Percentiles rank a stretch among this genome's conserved stretches.
Evolutionary conservation across 352 stramenopile genomes (phyloP).

Genomic region (Halophytophthora polymorphica): DNA sequence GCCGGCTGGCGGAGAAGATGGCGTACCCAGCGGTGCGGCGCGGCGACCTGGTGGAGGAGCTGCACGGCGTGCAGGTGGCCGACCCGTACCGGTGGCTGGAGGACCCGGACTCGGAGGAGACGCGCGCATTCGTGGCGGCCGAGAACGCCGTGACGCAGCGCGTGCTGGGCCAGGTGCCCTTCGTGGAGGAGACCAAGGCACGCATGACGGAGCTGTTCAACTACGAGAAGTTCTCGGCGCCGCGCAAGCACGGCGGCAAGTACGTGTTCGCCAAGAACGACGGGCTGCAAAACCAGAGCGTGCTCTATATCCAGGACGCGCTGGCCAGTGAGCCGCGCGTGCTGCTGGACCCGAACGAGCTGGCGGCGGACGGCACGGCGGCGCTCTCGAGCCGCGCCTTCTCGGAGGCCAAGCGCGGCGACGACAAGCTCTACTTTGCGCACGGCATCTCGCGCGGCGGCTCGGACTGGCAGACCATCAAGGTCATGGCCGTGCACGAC

Average conservation of each 20-base stretch:
- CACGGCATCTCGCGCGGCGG: constrained; percentile 80
- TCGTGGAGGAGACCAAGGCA: constrained; percentile 66
- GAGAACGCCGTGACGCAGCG: constrained; percentile 73
- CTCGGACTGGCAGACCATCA: constrained; percentile 87
- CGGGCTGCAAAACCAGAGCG: constrained; percentile 85
- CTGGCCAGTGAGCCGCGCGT: constrained; percentile 60
- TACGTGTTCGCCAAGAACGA: constrained; percentile 88
- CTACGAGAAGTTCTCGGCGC: constrained; percentile 86
- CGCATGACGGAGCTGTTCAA: constrained; percentile 85
- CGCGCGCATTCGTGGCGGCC: constrained; percentile 71
- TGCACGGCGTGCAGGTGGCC: constrained; percentile 51
- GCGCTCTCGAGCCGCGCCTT: constrained; percentile 66
- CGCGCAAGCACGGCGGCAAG: constrained; percentile 67
- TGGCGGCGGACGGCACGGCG: constrained; percentile 70
- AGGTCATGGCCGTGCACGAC: constrained; percentile 76
- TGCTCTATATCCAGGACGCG: constrained; percentile 85
- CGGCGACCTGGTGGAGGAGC: constrained; percentile 44
- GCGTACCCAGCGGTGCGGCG: constrained; percentile 55
- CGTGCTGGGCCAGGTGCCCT: constrained; percentile 62
- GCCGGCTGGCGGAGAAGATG: constrained; percentile 26
- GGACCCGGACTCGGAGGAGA: constrained; percentile 76
- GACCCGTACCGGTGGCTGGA: constrained; percentile 81
- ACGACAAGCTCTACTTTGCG: constrained; percentile 76
- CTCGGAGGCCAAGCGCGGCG: constrained; percentile 60
- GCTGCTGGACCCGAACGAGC: constrained; percentile 81